Conservation (phyloP, 2,329 filamentous ascomycete genomes). For the Cladosporium phlei region DNA sequence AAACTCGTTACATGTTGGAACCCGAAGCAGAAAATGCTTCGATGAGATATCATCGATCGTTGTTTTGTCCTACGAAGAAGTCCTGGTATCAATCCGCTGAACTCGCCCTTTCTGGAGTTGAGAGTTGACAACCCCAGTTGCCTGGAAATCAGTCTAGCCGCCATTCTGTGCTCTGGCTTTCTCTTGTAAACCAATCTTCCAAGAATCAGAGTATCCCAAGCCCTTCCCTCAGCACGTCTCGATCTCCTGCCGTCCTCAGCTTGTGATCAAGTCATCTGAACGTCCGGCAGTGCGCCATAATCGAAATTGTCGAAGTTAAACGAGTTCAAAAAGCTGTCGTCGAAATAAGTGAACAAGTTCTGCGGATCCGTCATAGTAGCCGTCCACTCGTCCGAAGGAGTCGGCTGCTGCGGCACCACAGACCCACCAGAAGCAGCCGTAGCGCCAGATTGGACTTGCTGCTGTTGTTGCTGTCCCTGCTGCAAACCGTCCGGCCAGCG, state of each 20-base stretch:
- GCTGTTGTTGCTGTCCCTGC: background rate
- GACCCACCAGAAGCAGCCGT: background rate
- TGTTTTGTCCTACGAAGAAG: no score
- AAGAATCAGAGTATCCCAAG: background rate
- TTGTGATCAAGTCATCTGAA: background rate
- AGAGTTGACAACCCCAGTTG: no score
- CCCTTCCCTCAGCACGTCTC: background rate
- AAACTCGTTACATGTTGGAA: no score
- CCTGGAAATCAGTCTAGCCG: no score
- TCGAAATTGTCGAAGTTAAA: constrained; percentile 11
- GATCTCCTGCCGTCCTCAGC: no score
- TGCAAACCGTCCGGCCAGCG: constrained; percentile 2
- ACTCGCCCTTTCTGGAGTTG: no score
- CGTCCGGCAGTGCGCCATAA: background rate
- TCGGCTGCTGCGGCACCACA: background rate
- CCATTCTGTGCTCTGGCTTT: background rate
- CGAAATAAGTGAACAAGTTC: constrained; percentile 10
- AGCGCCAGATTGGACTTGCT: background rate
- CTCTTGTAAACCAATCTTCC: background rate
- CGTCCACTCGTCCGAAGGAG: constrained; percentile 4
- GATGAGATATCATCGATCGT: no score
- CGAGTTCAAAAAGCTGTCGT: constrained; percentile 10
- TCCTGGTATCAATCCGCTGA: no score
- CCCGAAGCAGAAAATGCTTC: no score
- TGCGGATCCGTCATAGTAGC: constrained; percentile 4